Evolutionary conservation across 768 basidiomycete genomes (phyloP).

Genomic region (Lactarius trivialis): DNA sequence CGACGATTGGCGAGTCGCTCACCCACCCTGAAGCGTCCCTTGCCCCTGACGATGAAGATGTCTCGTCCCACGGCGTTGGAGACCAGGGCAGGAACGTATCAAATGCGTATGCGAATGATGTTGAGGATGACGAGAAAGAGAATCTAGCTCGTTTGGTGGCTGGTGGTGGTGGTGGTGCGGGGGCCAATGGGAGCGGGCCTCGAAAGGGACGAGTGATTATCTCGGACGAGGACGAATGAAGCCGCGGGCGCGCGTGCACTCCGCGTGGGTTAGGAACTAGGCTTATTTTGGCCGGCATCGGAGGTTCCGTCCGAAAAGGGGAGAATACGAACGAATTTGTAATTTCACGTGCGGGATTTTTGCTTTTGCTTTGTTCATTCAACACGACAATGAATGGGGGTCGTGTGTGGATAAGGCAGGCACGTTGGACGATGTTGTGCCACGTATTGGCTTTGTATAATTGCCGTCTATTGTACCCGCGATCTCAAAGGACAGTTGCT

Average conservation of each 20-base stretch:
- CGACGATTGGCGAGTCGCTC: not conserved
- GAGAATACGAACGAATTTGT: not conserved
- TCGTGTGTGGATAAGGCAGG: not conserved
- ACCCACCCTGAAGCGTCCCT: not conserved
- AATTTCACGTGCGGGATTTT: not conserved
- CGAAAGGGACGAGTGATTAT: constrained; percentile 32
- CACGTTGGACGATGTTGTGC: not conserved
- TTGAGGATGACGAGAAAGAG: not conserved
- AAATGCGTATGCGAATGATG: not conserved
- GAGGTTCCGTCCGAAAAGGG: constrained; percentile 1
- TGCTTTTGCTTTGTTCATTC: not conserved
- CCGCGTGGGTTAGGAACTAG: constrained; percentile 8
- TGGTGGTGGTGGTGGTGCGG: not conserved
- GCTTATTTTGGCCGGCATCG: not conserved
- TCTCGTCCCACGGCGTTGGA: not conserved
- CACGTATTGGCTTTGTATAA: not conserved
- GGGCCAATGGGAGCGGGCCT: constrained; percentile 3
- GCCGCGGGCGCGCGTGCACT: constrained; percentile 18
- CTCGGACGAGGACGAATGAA: constrained; percentile 37
- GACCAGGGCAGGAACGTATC: not conserved
- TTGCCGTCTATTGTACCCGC: not conserved
- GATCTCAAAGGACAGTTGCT: not conserved
- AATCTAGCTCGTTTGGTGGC: not conserved
- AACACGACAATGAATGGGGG: not conserved
- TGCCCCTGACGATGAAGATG: not conserved